These are phyloP conservation scores for Cantharellus cinnabarinus DNA, from an alignment of 768 basidiomycete genomes.

Conservation along the genomic window DNA sequence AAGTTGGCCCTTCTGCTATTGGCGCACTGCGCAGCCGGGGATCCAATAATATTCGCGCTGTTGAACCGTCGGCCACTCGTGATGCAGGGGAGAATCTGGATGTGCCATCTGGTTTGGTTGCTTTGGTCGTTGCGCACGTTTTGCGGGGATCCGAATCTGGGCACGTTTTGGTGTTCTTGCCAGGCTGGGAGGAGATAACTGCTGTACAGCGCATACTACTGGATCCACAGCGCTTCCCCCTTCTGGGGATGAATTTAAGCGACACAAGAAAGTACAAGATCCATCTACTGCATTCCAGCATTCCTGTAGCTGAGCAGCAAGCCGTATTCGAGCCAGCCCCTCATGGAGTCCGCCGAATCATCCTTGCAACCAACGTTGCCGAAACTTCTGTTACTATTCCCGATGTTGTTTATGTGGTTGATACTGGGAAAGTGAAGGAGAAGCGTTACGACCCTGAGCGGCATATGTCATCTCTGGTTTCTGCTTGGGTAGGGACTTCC, in stretches of 20 bases:
- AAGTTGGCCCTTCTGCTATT: constrained; percentile 27
- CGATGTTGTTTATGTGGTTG: constrained; percentile 86
- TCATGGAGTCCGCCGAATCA: constrained; percentile 59
- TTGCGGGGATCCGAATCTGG: constrained; percentile 55
- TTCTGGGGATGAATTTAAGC: constrained; percentile 39
- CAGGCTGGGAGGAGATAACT: constrained; percentile 85
- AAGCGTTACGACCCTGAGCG: constrained; percentile 73
- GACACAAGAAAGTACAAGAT: constrained; percentile 39
- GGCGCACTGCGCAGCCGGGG: constrained; percentile 3
- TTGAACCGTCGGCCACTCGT: background rate
- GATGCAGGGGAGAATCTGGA: constrained; percentile 32
- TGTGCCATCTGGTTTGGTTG: constrained; percentile 61
- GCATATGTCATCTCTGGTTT: constrained; percentile 73
- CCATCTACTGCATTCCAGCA: constrained; percentile 74
- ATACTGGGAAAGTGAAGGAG: constrained; percentile 75
- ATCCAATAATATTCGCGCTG: background rate
- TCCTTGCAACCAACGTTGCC: constrained; percentile 86
- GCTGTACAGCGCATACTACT: constrained; percentile 45
- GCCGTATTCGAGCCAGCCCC: constrained; percentile 71
- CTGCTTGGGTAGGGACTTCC: constrained; percentile 78
- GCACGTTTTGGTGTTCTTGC: constrained; percentile 76
- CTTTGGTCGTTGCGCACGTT: constrained; percentile 61
- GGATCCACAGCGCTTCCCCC: constrained; percentile 23
- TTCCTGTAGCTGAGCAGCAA: constrained; percentile 78
- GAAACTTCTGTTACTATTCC: constrained; percentile 93